phyloP scores from a whole-genome alignment of 257 asterid genomes.

The Hygrophila difformis region DNA sequence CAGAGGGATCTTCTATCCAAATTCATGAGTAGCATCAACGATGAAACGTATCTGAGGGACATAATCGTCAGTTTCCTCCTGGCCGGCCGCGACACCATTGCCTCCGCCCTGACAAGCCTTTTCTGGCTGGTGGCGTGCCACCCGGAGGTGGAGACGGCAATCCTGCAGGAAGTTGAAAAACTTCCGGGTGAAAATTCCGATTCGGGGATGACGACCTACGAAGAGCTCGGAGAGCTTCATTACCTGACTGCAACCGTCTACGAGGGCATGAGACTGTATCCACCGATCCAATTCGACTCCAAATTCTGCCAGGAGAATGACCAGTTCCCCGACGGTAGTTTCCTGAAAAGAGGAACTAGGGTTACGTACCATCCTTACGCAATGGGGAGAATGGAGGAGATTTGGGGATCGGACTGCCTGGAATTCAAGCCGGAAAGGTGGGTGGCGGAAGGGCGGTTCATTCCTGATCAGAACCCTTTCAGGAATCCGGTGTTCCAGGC shows the following conservation, averaged over 20 bases:
- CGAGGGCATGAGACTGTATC: constrained; percentile 50
- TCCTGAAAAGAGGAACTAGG: constrained; percentile 31
- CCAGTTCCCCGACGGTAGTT: constrained; percentile 34
- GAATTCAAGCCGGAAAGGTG: constrained; percentile 51
- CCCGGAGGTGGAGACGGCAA: constrained; percentile 27
- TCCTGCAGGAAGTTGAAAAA: constrained; percentile 22
- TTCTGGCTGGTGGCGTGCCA: constrained; percentile 35
- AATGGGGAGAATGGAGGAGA: constrained; percentile 48
- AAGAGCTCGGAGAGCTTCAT: constrained; percentile 27
- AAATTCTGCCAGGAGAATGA: constrained; percentile 32
- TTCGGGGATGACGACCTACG: constrained; percentile 9
- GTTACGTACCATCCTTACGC: constrained; percentile 53
- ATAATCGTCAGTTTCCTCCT: constrained; percentile 36
- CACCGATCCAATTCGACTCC: constrained; percentile 45
- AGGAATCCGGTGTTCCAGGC: constrained; percentile 48
- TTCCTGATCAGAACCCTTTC: constrained; percentile 24
- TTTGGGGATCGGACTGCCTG: constrained; percentile 49
- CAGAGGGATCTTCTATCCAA: constrained; percentile 39
- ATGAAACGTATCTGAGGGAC: constrained; percentile 30
- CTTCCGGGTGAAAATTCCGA: constrained; percentile 17
- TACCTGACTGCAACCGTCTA: constrained; percentile 35
- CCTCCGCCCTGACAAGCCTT: constrained; percentile 39
- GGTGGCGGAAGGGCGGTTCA: constrained; percentile 33
- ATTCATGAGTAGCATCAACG: constrained; percentile 27
- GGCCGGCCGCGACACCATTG: constrained; percentile 54